Evolutionary conservation across 2,329 filamentous ascomycete genomes (phyloP), one percentile per base, ranked within the genome.

Genomic region (Apiospora pterosperma): DNA sequence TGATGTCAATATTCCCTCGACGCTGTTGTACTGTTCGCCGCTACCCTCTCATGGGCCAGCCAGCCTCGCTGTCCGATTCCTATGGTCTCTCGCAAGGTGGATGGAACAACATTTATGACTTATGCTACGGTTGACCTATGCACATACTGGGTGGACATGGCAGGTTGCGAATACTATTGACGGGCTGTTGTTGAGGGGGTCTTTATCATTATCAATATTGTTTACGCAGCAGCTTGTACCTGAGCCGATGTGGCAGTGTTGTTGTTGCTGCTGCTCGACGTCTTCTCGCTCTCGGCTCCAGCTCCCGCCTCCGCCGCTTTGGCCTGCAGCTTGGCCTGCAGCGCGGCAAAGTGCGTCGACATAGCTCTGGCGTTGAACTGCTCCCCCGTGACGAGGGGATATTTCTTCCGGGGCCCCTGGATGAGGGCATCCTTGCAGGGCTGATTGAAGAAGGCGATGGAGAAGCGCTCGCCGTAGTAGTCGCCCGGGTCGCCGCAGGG

Each of bases 371-470:
- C 73, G n/a, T 82, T 88, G 68, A 89, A 88, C 70, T 88, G 79
- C 65, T 81, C 81, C 2, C 85, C 86, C 0, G 85, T 88, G 14
- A 89, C 80, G 64, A 81, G 72, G 1, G 84, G 82, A 73, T 88
- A 89, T 73, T 88, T 89, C 75, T 85, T 84, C 72, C 73, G 44
- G 1, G 84, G 86, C 0, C 86, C 87, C 71, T 88, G 85, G 39
- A 88, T 87, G 65, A 79, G 69, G 2, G 80, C 79, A 71, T 87
- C 83, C 66, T 80, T 81, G 72, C 82, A 84, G 0, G 86, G 84
- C 75, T 89, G 86, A 66, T 88, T 88, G 74, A 89, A 89, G 69
- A 84, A 89, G 6, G 87, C 87, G 69, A 89, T 86, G 71, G 84
- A 87, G 72, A 86, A 89, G 55, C 87, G 79, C 68, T 84, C 81